Conservation (phyloP, 306 rosid species). For the Gleditsia sinensis region DNA sequence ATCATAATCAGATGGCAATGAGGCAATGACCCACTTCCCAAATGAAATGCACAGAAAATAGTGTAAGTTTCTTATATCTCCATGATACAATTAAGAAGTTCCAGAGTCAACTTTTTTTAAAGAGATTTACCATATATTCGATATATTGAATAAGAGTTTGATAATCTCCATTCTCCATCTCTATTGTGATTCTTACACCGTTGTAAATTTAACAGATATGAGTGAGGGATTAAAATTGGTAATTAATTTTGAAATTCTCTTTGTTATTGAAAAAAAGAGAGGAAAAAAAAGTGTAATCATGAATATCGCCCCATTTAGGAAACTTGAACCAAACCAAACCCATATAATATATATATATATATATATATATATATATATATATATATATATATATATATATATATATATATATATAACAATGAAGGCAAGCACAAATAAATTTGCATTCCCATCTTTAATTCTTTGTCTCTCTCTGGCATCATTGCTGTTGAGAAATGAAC, state of each 20-base stretch:
- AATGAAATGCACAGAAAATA: conserved; percentile 24
- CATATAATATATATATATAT: neutral
- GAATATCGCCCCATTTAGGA: conserved; percentile 43
- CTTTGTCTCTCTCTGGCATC: neutral
- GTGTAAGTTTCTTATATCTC: too few relatives aligned
- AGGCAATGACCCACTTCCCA: conserved; percentile 23
- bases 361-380: neutral
- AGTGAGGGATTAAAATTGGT: too few relatives aligned
- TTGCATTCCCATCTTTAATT: conserved; percentile 27
- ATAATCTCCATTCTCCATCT: too few relatives aligned
- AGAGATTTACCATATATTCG: too few relatives aligned
- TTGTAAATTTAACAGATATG: too few relatives aligned
- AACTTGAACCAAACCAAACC: conserved; percentile 25
- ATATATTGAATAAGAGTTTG: too few relatives aligned
- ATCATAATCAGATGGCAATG: conserved; percentile 41
- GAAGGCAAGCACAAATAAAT: conserved; percentile 2
- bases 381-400: neutral
- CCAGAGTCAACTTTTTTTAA: too few relatives aligned
- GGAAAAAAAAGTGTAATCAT: conserved; percentile 29
- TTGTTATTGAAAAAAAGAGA: too few relatives aligned
- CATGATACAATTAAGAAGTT: too few relatives aligned
- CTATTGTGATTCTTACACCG: too few relatives aligned
- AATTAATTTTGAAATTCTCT: too few relatives aligned
- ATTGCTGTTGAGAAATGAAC: conserved; percentile 16
- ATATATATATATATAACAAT: neutral